Evolutionary conservation across 805 yeast species (phyloP), one percentile per base, ranked within the genome.

Genomic region (Metschnikowia orientalis): DNA sequence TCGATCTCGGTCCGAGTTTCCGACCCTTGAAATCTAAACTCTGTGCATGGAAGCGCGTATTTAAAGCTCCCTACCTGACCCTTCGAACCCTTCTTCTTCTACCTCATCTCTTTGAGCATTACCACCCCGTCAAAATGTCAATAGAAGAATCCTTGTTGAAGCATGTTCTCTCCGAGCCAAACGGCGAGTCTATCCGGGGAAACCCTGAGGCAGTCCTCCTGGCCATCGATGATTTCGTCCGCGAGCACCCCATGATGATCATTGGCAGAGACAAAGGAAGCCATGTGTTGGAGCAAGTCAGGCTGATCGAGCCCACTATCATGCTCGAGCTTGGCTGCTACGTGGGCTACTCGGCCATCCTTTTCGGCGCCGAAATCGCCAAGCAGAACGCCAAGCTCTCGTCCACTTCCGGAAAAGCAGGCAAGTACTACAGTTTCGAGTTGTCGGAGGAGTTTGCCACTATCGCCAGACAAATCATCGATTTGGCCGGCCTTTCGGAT

Each of bases 331-430:
- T 59, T 32, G 67, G 67, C 13, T 50, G 57, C 17, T 60, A 51
- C 30, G 46, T 58, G 13, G 68, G 66, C 6, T 63, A 62, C 32
- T 56, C 64, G 1, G 70, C 69, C 14, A 48, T 64, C 5, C 47
- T 51, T 18, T 61, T 62, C 35, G 61, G 56, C 4, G 43, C 44
- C 9, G 56, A 49, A 20, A 37, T 61, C 23, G 33, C 41, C 6
- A 38, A 47, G 19, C 51, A 40, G 28, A 45, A 47, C 15, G 40
- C 39, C 8, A 28, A 15, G 13, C 23, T 26, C 14, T 26, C 42
- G 10, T 21, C 35, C n/a, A 22, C 21, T n/a, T 12, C 35, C 23
- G 28, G 32, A 20, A 25, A 28, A n/a, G 42, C 35, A 13, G 57
- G 60, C 6, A 56, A 51, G 30, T 63, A 51, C 50, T 61, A 50